These are phyloP conservation scores for Coniferiporia weirii DNA, from an alignment of 1,284 basidiomycete genomes.

Conservation along the genomic window DNA sequence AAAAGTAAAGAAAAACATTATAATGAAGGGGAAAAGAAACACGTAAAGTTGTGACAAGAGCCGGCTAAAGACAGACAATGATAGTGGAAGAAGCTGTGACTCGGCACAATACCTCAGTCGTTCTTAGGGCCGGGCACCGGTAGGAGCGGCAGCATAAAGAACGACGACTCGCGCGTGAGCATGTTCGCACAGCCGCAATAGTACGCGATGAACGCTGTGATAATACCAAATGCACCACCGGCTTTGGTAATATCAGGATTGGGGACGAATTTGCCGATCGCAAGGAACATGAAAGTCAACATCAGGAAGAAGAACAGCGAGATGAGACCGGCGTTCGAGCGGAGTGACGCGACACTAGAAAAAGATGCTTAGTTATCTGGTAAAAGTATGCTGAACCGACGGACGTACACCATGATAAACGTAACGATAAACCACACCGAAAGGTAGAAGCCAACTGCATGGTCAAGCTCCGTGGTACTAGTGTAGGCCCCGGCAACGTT, in stretches of 20 bases:
- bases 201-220: conserved; percentile 65
- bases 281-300: conserved; percentile 57
- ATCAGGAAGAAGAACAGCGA: conserved; percentile 71
- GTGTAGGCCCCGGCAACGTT: conserved; percentile 53
- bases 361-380: not conserved
- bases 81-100: conserved; percentile 1
- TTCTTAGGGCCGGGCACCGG: conserved; percentile 24
- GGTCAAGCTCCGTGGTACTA: conserved; percentile 41
- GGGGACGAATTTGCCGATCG: conserved; percentile 37
- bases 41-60: not conserved
- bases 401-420: conserved; percentile 50
- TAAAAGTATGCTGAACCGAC: conserved; percentile 20
- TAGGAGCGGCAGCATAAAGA: conserved; percentile 49
- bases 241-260: conserved; percentile 32
- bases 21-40: not conserved
- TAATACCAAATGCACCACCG: conserved; percentile 70
- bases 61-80: conserved; percentile 1
- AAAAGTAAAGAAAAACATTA: not conserved
- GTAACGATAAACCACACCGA: conserved; percentile 71
- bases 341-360: conserved; percentile 54
- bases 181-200: conserved; percentile 63
- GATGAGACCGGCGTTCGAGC: conserved; percentile 62
- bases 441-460: conserved; percentile 64
- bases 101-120: not conserved
- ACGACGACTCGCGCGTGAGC: conserved; percentile 45